These are phyloP conservation scores for Hyphodiscus hymeniophilus DNA, from an alignment of 495 filamentous ascomycete species.

Conservation along the genomic window DNA sequence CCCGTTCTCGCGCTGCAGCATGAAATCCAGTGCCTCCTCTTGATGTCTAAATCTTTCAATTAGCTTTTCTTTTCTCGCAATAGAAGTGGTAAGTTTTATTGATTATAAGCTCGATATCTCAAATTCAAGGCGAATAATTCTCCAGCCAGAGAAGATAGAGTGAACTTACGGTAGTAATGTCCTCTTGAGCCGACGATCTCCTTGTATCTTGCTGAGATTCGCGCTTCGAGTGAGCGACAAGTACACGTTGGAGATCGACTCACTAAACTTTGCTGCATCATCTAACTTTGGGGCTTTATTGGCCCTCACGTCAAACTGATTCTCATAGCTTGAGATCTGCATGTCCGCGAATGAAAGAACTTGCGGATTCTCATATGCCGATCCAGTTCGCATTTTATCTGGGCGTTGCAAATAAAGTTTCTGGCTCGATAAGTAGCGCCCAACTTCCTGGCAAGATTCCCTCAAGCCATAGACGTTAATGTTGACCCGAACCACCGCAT, in stretches of 20 bases:
- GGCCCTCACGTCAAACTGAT: slow-evolving; percentile 1
- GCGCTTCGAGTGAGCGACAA: not conserved
- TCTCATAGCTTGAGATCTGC: slow-evolving; percentile 2
- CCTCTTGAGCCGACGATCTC: slow-evolving; percentile 20
- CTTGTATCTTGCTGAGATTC: slow-evolving; percentile 16
- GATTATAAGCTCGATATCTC: not conserved
- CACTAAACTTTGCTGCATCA: slow-evolving; percentile 2
- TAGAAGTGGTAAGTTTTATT: not conserved
- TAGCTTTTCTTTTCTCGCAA: not conserved
- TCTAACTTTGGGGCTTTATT: not conserved
- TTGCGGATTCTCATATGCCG: slow-evolving; percentile 31
- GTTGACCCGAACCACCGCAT: slow-evolving; percentile 17
- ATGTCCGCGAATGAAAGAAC: slow-evolving; percentile 19
- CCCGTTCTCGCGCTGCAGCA: slow-evolving; percentile 28
- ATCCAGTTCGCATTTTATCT: not conserved
- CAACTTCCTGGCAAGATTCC: slow-evolving; percentile 16
- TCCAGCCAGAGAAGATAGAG: not conserved
- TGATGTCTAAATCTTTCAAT: slow-evolving; percentile 24
- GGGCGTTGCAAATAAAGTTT: slow-evolving; percentile 31
- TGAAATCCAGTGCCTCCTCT: slow-evolving; percentile 27
- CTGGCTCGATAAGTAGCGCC: slow-evolving; percentile 21
- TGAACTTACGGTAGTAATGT: slow-evolving; percentile 23
- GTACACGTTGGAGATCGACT: slow-evolving; percentile 4
- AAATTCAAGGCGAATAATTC: slow-evolving; percentile 18
- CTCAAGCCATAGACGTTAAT: slow-evolving; percentile 31